Evolutionary conservation across 805 yeast genomes (phyloP).

Genomic region (Maudiozyma bulderi): DNA sequence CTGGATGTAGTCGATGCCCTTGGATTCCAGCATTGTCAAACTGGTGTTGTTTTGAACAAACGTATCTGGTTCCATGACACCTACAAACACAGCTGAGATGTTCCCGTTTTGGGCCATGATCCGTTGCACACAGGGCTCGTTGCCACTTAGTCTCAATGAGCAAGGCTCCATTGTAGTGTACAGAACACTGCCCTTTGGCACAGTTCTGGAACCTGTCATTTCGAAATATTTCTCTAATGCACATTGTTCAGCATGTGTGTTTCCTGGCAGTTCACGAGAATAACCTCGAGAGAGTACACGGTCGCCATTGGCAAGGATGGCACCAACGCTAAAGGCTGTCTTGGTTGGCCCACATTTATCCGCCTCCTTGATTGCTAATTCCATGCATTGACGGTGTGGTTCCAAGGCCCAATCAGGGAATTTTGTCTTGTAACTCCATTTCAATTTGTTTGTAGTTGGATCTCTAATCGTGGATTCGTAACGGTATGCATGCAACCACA

Average conservation of each 20-base stretch:
- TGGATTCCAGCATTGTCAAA: conserved; percentile 38
- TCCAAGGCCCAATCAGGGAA: conserved; percentile 77
- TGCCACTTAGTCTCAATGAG: conserved; percentile 79
- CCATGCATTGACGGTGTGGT: conserved; percentile 54
- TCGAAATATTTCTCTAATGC: conserved; percentile 67
- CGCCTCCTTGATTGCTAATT: conserved; percentile 68
- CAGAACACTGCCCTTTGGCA: conserved; percentile 71
- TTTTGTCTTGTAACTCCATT: conserved; percentile 69
- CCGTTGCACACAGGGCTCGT: conserved; percentile 78
- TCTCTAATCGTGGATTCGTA: conserved; percentile 48
- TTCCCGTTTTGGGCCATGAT: conserved; percentile 41
- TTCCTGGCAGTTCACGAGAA: conserved; percentile 86
- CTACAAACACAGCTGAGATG: conserved; percentile 76
- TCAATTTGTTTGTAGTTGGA: conserved; percentile 18
- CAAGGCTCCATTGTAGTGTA: conserved; percentile 99
- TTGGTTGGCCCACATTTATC: conserved; percentile 68
- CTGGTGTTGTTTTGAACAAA: conserved; percentile 72
- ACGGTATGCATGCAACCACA: conserved; percentile 86
- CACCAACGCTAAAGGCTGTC: conserved; percentile 93
- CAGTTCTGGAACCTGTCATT: conserved; percentile 25
- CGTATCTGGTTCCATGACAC: conserved; percentile 81
- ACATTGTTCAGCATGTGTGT: conserved; percentile 96
- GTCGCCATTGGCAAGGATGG: conserved; percentile 59
- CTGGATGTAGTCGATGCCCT: conserved; percentile 62
- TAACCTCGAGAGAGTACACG: conserved; percentile 69